Base-by-base conservation (phyloP, 1,139 yeast species). In the Ogataea hybrid region DNA sequence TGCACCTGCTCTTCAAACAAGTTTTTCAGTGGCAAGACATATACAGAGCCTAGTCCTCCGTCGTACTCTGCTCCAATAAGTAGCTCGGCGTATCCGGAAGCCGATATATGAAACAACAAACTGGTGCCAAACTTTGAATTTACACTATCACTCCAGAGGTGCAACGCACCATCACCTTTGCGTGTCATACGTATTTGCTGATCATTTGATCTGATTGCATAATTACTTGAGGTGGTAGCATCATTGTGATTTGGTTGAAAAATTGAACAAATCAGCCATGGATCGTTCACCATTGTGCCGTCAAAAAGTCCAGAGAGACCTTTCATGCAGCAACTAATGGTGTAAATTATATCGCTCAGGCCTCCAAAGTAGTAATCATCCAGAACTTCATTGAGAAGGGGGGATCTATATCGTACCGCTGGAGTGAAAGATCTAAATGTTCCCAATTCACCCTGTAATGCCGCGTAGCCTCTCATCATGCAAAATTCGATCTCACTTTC, bases 321-420 rank as follows among this genome's bases (percentile, higher is more conserved):
- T 2, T 55, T 48, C 8, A 68, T 16, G 46, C 83, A 77, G 17
- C 50, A 54, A 6, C 60, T 48, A 3, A 69, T 61, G 1, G 77
- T 63, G 32, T 57, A 51, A 3, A 66, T 58, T 43, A 77, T 69
- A 36, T 76, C 81, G 16, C 66, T 62, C 6, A 75, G 42, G 0
- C 83, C 83, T 2, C 84, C 83, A 33, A 71, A 62, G 44, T 61
- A 73, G 46, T 78, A 78, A 20, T 60, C 62, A 37, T 74, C 77
- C 10, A 77, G 41, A 3, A 66, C 48, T 15, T 67, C 66, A 30
- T 62, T 62, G 28, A 74, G 51, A n/a, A n/a, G n/a, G n/a, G n/a
- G n/a, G n/a, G n/a, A n/a, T n/a, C n/a, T n/a, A n/a, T n/a, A n/a
- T n/a, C 46, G 32, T 17, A 47, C 39, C 18, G 34, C 30, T n/a